A percentile compares a stretch with the other conserved stretches of the same genome.
Conservation (phyloP, 2,329 filamentous ascomycete genomes). For the Magnaporthiopsis rhizophila region DNA sequence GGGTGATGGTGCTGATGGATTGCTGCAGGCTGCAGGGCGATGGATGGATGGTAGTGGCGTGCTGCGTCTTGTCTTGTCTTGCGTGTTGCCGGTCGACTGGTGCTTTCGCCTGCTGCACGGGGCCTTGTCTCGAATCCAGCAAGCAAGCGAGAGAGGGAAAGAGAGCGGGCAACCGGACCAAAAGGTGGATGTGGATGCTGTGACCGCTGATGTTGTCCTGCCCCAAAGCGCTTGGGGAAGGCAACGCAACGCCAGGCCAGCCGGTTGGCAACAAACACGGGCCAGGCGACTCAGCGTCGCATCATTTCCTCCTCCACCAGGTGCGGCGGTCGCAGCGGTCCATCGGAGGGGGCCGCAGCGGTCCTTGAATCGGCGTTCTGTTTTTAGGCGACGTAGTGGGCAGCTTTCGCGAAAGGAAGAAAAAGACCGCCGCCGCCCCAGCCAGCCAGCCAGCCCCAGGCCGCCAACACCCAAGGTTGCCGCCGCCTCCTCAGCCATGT, state of each 20-base stretch:
- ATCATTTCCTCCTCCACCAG: background rate
- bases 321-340: background rate
- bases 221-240: too few relatives aligned
- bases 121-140: background rate
- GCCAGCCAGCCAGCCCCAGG: background rate
- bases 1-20: background rate
- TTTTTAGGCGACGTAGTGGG: background rate
- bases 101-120: background rate
- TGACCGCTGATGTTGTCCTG: background rate
- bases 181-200: background rate
- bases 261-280: background rate
- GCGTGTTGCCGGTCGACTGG: background rate
- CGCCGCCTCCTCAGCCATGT: background rate
- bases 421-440: too few relatives aligned
- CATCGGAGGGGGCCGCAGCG: background rate
- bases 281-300: background rate
- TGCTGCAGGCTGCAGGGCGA: background rate
- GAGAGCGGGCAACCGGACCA: background rate
- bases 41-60: too few relatives aligned
- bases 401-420: background rate
- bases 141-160: background rate
- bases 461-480: background rate
- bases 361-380: background rate
- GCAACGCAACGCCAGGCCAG: background rate
- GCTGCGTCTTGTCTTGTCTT: background rate